Percentiles rank a stretch among this genome's conserved stretches.
phyloP scores from a whole-genome alignment of 2,329 filamentous ascomycete genomes.

The Penicillium freii region DNA sequence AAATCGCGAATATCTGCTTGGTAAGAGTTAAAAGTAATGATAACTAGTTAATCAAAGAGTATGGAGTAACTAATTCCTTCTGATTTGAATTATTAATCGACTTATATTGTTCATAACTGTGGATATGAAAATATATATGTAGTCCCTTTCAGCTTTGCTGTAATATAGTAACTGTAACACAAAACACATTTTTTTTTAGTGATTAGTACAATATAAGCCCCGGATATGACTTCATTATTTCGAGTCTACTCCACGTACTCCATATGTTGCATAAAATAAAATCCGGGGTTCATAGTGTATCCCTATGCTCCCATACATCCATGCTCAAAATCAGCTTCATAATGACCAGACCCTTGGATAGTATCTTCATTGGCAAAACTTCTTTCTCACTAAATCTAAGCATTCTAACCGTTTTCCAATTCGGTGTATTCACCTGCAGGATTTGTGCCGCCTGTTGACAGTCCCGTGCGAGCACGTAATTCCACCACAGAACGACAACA shows the following conservation, averaged over 20 bases:
- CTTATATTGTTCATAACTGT: neutral
- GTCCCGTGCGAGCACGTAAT: slow-evolving; percentile 37
- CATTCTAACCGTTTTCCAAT: neutral
- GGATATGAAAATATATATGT: too few species aligned
- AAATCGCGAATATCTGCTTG: slow-evolving; percentile 2
- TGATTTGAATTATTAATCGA: neutral
- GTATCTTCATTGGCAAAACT: neutral
- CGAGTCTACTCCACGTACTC: neutral
- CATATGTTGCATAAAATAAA: neutral
- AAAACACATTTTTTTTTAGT: neutral
- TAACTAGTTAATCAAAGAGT: neutral
- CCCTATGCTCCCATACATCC: neutral
- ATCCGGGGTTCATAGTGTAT: neutral
- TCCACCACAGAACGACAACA: slow-evolving; percentile 26
- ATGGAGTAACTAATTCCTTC: neutral
- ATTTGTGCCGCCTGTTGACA: neutral
- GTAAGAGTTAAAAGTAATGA: neutral
- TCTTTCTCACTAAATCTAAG: neutral
- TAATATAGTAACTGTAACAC: neutral
- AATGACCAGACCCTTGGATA: neutral
- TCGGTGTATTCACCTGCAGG: neutral
- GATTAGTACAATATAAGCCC: neutral
- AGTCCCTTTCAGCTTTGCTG: neutral
- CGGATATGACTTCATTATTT: neutral
- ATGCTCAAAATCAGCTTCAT: too few species aligned